Conservation (phyloP, 2,329 filamentous ascomycete genomes). For the Aureobasidium pullulans region DNA sequence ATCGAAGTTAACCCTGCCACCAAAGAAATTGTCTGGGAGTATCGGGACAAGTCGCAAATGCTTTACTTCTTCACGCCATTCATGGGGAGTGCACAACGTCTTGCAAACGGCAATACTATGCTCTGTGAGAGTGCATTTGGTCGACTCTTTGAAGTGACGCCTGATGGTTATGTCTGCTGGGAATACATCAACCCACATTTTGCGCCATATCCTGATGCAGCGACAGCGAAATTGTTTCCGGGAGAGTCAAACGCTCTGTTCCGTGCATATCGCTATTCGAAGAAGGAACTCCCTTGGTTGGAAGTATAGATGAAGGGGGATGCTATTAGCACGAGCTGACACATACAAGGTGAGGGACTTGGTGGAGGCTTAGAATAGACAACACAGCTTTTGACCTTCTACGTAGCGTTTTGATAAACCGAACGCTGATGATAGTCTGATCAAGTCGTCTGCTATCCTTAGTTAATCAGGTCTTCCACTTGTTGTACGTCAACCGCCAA, state of each 20-base stretch:
- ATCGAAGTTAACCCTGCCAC: constrained; percentile 34
- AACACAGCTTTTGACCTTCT: no score
- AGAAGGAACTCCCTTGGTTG: constrained; percentile 35
- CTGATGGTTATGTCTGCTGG: constrained; percentile 35
- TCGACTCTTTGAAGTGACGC: constrained; percentile 39
- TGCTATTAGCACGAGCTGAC: no score
- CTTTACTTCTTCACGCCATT: constrained; percentile 39
- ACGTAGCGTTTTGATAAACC: no score
- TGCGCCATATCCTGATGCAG: constrained; percentile 31
- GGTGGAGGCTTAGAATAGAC: no score
- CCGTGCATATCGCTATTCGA: constrained; percentile 37
- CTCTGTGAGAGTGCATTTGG: constrained; percentile 38
- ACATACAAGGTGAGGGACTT: no score
- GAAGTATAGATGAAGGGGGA: not conserved
- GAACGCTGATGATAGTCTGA: no score
- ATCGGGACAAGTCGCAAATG: constrained; percentile 33
- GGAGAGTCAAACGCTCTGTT: constrained; percentile 39
- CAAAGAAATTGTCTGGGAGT: constrained; percentile 39
- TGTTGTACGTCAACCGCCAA: no score
- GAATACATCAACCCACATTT: constrained; percentile 40
- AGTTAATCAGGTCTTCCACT: no score
- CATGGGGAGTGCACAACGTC: constrained; percentile 40
- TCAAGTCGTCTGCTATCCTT: no score
- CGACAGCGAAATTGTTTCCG: constrained; percentile 33
- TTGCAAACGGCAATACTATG: constrained; percentile 37